Conservation (phyloP, 1,139 yeast genomes). For the Tardiomyces blankii region DNA sequence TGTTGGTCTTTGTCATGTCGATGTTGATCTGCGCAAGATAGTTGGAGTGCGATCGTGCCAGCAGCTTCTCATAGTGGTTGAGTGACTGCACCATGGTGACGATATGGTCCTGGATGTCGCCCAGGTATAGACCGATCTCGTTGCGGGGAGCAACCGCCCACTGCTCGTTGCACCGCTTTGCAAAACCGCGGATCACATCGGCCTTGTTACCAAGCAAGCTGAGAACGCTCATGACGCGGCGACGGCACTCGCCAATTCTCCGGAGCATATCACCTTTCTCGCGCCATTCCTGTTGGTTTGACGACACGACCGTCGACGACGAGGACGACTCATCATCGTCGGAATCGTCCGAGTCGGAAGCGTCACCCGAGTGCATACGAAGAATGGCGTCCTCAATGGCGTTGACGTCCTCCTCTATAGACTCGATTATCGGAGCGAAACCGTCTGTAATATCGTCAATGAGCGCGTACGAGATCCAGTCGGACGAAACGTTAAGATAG, state of each 20-base stretch:
- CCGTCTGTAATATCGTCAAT: conserved; percentile 97
- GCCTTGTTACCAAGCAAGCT: conserved; percentile 85
- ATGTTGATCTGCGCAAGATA: conserved; percentile 93
- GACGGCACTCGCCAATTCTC: conserved; percentile 90
- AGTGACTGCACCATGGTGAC: conserved; percentile 93
- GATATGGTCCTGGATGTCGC: conserved; percentile 77
- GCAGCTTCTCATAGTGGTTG: conserved; percentile 84
- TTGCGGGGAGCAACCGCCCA: conserved; percentile 66
- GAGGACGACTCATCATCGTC: conserved; percentile 21
- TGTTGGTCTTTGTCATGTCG: conserved; percentile 95
- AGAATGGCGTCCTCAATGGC: conserved; percentile 84
- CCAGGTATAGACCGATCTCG: conserved; percentile 80
- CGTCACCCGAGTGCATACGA: conserved; percentile 53
- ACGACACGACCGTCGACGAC: conserved; percentile 27
- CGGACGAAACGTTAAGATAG: conserved; percentile 81
- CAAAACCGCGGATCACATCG: conserved; percentile 90
- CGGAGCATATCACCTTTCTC: conserved; percentile 90
- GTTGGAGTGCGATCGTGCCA: conserved; percentile 89
- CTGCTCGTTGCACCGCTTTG: conserved; percentile 79
- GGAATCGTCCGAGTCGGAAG: conserved; percentile 28
- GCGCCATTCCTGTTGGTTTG: conserved; percentile 67
- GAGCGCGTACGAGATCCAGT: conserved; percentile 94
- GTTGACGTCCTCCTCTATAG: conserved; percentile 84
- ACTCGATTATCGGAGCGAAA: conserved; percentile 90
- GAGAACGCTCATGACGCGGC: conserved; percentile 82